These are phyloP conservation scores for Pseudophaeomoniella oleicola DNA, from an alignment of 2,329 filamentous ascomycete genomes.

Conservation along the genomic window DNA sequence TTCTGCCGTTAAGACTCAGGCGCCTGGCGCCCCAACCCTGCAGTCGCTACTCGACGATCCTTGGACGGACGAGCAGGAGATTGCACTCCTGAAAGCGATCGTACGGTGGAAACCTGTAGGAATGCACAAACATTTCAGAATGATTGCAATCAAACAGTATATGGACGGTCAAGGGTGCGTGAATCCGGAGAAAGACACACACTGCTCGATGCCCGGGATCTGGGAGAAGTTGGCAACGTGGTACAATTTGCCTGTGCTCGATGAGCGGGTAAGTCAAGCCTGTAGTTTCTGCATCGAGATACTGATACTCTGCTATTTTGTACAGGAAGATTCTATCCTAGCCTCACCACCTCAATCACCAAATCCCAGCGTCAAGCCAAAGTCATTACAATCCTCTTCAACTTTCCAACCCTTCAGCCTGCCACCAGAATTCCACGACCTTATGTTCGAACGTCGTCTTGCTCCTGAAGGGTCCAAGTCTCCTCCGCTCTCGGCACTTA, in stretches of 20 bases:
- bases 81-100: conserved; percentile 80
- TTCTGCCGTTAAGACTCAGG: neutral
- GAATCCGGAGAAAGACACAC: conserved; percentile 46
- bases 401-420: neutral
- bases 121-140: conserved; percentile 87
- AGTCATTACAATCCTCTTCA: neutral
- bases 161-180: conserved; percentile 69
- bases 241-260: conserved; percentile 74
- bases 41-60: conserved; percentile 34
- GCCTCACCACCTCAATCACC: conserved; percentile 14
- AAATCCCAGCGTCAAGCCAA: conserved; percentile 9
- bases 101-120: conserved; percentile 95
- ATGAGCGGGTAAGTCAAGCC: conserved; percentile 56
- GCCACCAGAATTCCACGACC: conserved; percentile 25
- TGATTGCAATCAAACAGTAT: conserved; percentile 72
- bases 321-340: conserved; percentile 30
- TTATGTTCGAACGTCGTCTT: conserved; percentile 33
- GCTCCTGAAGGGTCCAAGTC: conserved; percentile 28
- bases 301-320: too few relatives aligned
- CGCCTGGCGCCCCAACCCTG: neutral
- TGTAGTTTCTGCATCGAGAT: neutral
- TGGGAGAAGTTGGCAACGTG: conserved; percentile 75
- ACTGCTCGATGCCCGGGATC: conserved; percentile 81
- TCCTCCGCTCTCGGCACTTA: conserved; percentile 19
- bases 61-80: conserved; percentile 94